A percentile compares a stretch with the other conserved stretches of the same genome.
These are phyloP conservation scores for Extremus antarcticus DNA, from an alignment of 495 filamentous ascomycete genomes.

Conservation along the genomic window DNA sequence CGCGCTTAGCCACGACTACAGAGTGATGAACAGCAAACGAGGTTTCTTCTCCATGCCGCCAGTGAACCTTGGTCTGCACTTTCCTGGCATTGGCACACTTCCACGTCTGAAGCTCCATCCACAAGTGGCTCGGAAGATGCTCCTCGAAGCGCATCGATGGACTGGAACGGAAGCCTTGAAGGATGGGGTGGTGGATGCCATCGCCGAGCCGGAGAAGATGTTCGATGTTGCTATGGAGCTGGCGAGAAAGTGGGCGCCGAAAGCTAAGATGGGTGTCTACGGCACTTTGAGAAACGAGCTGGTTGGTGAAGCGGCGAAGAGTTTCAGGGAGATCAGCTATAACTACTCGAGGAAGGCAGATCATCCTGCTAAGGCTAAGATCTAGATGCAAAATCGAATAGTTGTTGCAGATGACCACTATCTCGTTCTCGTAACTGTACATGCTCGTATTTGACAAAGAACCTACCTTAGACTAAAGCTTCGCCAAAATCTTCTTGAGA, in stretches of 20 bases:
- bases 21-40: slow-evolving; percentile 41
- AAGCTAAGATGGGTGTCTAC: slow-evolving; percentile 43
- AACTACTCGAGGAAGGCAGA: slow-evolving; percentile 34
- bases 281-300: slow-evolving; percentile 38
- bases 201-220: slow-evolving; percentile 39
- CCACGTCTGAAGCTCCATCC: slow-evolving; percentile 39
- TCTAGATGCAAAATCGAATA: slow-evolving; percentile 12
- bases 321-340: slow-evolving; percentile 41
- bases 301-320: slow-evolving; percentile 39
- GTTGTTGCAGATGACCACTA: too few relatives aligned
- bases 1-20: slow-evolving; percentile 40
- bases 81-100: slow-evolving; percentile 39
- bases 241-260: slow-evolving; percentile 34
- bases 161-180: slow-evolving; percentile 38
- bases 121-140: slow-evolving; percentile 40
- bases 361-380: slow-evolving; percentile 29
- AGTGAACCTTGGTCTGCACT: slow-evolving; percentile 41
- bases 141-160: slow-evolving; percentile 42
- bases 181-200: slow-evolving; percentile 41
- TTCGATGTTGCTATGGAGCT: slow-evolving; percentile 34
- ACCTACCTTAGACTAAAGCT: slow-evolving; percentile 17
- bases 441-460: too few relatives aligned
- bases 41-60: slow-evolving; percentile 43
- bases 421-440: too few relatives aligned
- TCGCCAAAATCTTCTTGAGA: slow-evolving; percentile 23